These are phyloP conservation scores for Beta macrorhiza DNA, from an alignment of 179 eudicot genomes.

Conservation along the genomic window DNA sequence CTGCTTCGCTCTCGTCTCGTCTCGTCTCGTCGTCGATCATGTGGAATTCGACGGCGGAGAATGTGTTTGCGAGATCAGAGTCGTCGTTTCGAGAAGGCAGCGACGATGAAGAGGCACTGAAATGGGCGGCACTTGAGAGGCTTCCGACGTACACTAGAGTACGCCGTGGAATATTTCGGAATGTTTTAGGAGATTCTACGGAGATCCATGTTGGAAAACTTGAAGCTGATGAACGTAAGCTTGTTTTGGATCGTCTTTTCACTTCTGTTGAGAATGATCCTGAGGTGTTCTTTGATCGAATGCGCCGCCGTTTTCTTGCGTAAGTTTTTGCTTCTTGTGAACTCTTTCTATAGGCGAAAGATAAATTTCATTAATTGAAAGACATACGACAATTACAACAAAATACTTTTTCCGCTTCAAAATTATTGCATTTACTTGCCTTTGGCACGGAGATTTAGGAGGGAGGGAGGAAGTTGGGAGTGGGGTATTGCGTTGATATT, in stretches of 20 bases:
- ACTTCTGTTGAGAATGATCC: slow-evolving; percentile 59
- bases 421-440: too few species aligned
- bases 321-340: slow-evolving; percentile 15
- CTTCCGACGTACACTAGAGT: slow-evolving; percentile 81
- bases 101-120: slow-evolving; percentile 78
- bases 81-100: slow-evolving; percentile 72
- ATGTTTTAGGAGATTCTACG: slow-evolving; percentile 51
- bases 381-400: too few species aligned
- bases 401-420: too few species aligned
- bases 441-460: too few species aligned
- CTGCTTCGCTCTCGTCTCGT: too few species aligned
- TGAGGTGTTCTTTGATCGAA: slow-evolving; percentile 56
- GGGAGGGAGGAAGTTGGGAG: too few species aligned
- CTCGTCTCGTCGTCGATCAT: slow-evolving; percentile 15
- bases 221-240: slow-evolving; percentile 49
- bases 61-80: slow-evolving; percentile 55
- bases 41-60: slow-evolving; percentile 82
- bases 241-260: slow-evolving; percentile 67
- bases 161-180: slow-evolving; percentile 60
- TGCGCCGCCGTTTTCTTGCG: slow-evolving; percentile 77
- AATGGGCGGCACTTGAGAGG: slow-evolving; percentile 92
- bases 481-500: too few species aligned
- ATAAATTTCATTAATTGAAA: too few species aligned
- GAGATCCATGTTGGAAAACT: slow-evolving; percentile 66
- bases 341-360: too few species aligned